Evolutionary conservation across 2,329 filamentous ascomycete genomes (phyloP).

Genomic region (Pseudovirgaria hyperparasitica): DNA sequence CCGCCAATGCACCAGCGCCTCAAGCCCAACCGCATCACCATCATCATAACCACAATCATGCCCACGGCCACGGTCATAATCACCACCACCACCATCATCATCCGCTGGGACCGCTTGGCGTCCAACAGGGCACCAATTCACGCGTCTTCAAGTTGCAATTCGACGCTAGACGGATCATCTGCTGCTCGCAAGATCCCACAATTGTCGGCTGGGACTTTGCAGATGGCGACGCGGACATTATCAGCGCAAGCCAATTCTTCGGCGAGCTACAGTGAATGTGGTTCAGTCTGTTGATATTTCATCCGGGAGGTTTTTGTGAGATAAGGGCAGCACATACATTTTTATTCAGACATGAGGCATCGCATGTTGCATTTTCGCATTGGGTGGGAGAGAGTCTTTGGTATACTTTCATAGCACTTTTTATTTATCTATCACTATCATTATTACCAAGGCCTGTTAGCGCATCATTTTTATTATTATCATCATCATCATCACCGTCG

Average conservation of each 20-base stretch:
- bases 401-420: too few species aligned
- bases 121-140: conserved; percentile 32
- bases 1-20: conserved; percentile 9
- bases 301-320: conserved; percentile 1
- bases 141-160: conserved; percentile 96
- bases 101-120: conserved; percentile 12
- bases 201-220: conserved; percentile 99
- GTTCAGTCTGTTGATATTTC: neutral
- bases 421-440: too few species aligned
- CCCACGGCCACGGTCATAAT: conserved; percentile 9
- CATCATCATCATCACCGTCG: too few species aligned
- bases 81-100: conserved; percentile 19
- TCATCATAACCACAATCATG: conserved; percentile 11
- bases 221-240: conserved; percentile 67
- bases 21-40: conserved; percentile 12
- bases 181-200: conserved; percentile 78
- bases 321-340: too few species aligned
- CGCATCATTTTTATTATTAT: too few species aligned
- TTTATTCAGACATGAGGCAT: too few species aligned
- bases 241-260: conserved; percentile 69
- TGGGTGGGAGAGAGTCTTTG: too few species aligned
- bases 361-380: too few species aligned
- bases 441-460: too few species aligned
- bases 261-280: conserved; percentile 27
- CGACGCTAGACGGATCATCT: conserved; percentile 83